Conservation (phyloP, 164 flowering plant genomes). For the Protea cynaroides region DNA sequence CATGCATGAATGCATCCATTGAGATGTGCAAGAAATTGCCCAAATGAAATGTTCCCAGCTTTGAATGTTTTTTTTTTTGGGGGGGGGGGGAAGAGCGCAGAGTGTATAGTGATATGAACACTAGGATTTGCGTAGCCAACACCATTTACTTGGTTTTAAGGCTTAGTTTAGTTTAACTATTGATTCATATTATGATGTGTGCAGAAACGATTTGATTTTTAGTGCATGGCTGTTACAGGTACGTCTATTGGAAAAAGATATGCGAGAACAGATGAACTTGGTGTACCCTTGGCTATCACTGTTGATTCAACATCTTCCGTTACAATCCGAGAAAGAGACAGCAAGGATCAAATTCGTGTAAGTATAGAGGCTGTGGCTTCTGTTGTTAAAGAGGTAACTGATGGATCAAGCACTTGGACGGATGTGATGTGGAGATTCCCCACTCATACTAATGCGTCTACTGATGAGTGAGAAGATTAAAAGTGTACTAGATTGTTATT, state of each 20-base stretch:
- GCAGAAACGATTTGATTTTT: neutral
- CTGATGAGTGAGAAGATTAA: neutral
- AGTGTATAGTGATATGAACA: too few relatives aligned
- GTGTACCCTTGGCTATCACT: conserved; percentile 89
- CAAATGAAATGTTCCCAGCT: too few relatives aligned
- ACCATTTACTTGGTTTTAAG: too few relatives aligned
- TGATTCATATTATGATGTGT: neutral
- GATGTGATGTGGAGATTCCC: conserved; percentile 64
- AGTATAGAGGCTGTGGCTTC: conserved; percentile 67
- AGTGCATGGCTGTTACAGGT: conserved; percentile 34
- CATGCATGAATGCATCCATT: too few relatives aligned
- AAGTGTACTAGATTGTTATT: neutral
- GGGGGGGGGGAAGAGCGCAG: too few relatives aligned
- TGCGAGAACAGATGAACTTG: conserved; percentile 97
- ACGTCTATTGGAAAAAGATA: conserved; percentile 95
- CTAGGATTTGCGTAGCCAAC: too few relatives aligned
- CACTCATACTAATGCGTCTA: conserved; percentile 23
- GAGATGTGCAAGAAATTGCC: too few relatives aligned
- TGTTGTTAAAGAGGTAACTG: conserved; percentile 75
- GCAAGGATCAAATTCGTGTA: conserved; percentile 87
- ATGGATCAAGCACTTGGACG: conserved; percentile 75
- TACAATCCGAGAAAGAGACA: conserved; percentile 89
- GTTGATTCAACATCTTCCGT: conserved; percentile 68
- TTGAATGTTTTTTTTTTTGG: too few relatives aligned
- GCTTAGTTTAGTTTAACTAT: neutral